Conservation (phyloP, 2,329 filamentous ascomycete species). For the Fusarium albosuccineum region DNA sequence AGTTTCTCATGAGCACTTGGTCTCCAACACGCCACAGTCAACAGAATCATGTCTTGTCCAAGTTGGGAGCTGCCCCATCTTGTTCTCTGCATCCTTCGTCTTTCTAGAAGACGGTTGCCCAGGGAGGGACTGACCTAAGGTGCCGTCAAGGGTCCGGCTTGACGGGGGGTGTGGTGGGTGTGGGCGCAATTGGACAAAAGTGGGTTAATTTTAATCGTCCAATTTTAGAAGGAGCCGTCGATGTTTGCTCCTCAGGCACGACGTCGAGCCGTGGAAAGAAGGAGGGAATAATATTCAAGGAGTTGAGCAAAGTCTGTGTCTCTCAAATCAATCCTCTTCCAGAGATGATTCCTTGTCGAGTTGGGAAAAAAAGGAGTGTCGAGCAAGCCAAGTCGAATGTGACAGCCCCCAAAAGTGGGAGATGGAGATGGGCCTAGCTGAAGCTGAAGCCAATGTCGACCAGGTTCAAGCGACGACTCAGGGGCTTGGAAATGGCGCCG, state of each 20-base stretch:
- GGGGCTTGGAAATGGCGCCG: constrained; percentile 35
- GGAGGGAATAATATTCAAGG: not conserved
- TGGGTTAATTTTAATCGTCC: constrained; percentile 38
- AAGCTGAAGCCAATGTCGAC: constrained; percentile 15
- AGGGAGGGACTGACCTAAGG: constrained; percentile 20
- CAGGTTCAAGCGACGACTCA: constrained; percentile 28
- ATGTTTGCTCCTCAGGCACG: not conserved
- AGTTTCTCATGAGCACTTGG: constrained; percentile 28
- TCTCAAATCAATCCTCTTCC: not conserved
- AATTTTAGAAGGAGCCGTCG: constrained; percentile 32
- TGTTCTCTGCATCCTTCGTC: constrained; percentile 25
- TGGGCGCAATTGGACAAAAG: constrained; percentile 29
- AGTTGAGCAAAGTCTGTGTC: not conserved
- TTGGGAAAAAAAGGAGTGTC: constrained; percentile 3
- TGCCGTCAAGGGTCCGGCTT: constrained; percentile 36
- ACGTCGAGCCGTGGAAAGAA: constrained; percentile 9
- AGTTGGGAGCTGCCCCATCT: not conserved
- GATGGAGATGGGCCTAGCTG: not conserved
- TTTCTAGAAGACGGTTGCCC: constrained; percentile 37
- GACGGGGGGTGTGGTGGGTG: constrained; percentile 29
- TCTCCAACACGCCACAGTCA: constrained; percentile 2
- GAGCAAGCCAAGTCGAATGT: not conserved
- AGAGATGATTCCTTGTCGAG: constrained; percentile 13
- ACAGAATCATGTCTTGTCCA: constrained; percentile 1
- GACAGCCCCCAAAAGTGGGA: not conserved